These are phyloP conservation scores for Acacia confusa DNA, from an alignment of 306 rosid genomes.

Conservation along the genomic window DNA sequence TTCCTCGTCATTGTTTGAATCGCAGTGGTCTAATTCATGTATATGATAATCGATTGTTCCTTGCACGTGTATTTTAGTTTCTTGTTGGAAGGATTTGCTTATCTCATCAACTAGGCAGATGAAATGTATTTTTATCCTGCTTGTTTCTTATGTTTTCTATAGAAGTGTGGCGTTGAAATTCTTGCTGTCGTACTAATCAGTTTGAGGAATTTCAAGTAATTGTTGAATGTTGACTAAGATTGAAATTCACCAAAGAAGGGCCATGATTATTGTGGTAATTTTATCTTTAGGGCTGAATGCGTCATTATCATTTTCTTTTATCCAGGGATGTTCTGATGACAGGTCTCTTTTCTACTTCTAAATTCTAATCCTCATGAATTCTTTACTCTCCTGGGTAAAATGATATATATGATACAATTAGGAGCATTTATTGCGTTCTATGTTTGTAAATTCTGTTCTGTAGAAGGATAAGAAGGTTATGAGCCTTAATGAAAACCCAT, in stretches of 20 bases:
- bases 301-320: neutral
- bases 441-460: neutral
- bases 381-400: neutral
- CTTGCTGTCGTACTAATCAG: too few species aligned
- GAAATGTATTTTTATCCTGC: neutral
- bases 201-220: neutral
- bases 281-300: neutral
- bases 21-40: neutral
- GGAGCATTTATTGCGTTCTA: neutral
- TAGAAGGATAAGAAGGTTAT: neutral
- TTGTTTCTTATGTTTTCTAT: neutral
- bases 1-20: neutral
- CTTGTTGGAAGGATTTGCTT: neutral
- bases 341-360: neutral
- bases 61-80: neutral
- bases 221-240: conserved; percentile 14
- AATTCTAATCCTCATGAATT: neutral
- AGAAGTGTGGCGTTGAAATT: neutral
- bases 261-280: neutral
- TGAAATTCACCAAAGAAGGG: neutral
- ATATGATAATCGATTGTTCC: neutral
- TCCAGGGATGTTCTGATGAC: neutral
- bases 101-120: neutral
- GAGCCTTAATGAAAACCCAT: too few species aligned
- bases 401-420: conserved; percentile 2